Conservation (phyloP, 202 grass and related monocot genomes). For the Alloteropsis angusta region DNA sequence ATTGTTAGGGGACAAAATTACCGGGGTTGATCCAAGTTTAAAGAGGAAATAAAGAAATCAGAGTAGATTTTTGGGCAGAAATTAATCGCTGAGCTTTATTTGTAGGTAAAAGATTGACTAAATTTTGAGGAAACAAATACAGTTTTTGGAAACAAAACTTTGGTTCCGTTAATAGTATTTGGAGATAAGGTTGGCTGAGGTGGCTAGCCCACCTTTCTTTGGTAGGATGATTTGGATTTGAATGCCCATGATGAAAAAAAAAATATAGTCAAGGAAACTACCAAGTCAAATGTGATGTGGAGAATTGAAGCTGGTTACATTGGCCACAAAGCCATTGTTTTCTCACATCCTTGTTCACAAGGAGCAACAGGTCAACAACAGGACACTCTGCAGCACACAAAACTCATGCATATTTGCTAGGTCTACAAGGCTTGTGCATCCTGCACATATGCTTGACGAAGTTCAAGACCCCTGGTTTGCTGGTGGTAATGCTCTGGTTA, state of each 20-base stretch:
- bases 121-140: neutral
- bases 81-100: neutral
- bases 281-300: slow-evolving; percentile 25
- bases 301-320: neutral
- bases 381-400: neutral
- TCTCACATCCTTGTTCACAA: neutral
- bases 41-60: neutral
- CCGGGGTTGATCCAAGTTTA: no score
- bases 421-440: neutral
- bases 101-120: neutral
- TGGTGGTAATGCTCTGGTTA: neutral
- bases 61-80: neutral
- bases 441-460: neutral
- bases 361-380: neutral
- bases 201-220: neutral
- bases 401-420: neutral
- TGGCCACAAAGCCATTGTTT: neutral
- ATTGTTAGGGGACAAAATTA: neutral
- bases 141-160: neutral
- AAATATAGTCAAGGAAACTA: neutral
- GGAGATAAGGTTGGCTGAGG: neutral
- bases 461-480: neutral
- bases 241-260: neutral
- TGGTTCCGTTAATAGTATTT: neutral
- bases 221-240: neutral